A percentile compares a stretch with the other conserved stretches of the same genome.
phyloP scores from a whole-genome alignment of 345 rosid genomes.

The Orychophragmus violaceus region DNA sequence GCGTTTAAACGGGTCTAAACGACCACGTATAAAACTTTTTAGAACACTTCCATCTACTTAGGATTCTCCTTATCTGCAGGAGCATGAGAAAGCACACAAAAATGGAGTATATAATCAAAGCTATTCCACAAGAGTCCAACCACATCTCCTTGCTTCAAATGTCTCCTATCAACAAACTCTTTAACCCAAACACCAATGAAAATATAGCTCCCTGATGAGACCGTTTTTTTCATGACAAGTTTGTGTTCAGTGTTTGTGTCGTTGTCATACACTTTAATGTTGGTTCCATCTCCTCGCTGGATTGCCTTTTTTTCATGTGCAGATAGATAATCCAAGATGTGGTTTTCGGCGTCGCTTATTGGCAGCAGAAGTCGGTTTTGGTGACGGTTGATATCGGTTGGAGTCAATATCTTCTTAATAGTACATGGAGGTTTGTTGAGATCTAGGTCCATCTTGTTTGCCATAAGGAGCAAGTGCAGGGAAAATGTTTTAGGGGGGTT shows the following conservation, averaged over 20 bases:
- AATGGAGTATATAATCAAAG: background rate
- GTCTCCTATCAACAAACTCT: background rate
- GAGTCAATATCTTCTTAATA: background rate
- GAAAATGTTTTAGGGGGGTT: too few species aligned
- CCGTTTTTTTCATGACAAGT: background rate
- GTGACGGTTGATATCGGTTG: background rate
- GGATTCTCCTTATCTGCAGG: background rate
- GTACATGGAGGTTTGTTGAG: background rate
- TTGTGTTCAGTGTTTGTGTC: background rate
- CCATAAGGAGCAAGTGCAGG: too few species aligned
- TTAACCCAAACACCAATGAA: background rate
- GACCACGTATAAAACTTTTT: too few species aligned
- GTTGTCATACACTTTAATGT: background rate
- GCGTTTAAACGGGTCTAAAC: too few species aligned
- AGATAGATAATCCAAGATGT: background rate
- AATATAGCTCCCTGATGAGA: background rate
- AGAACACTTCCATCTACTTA: background rate
- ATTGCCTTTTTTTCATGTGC: background rate
- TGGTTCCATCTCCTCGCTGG: background rate
- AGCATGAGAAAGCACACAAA: background rate
- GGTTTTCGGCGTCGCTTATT: background rate
- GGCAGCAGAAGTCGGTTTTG: background rate
- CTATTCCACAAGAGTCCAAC: background rate
- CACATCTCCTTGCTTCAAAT: background rate
- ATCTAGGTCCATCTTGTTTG: background rate